Evolutionary conservation across 1,139 yeast species (phyloP).

Genomic region (Chernovozyma aurita): DNA sequence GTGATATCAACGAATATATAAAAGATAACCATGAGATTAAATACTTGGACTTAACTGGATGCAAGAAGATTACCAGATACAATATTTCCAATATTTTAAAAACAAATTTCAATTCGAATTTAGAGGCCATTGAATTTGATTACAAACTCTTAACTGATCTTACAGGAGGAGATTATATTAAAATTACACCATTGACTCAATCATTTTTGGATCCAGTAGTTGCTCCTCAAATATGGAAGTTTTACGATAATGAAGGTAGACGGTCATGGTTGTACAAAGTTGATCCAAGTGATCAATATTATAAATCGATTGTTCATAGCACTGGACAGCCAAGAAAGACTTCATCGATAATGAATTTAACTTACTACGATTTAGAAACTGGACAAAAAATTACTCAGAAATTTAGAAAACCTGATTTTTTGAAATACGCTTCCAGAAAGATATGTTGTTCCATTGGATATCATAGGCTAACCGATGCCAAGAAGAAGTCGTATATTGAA

Average conservation of each 20-base stretch:
- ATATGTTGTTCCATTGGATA: constrained; percentile 56
- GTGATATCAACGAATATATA: constrained; percentile 47
- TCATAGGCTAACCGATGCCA: constrained; percentile 34
- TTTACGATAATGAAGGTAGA: constrained; percentile 61
- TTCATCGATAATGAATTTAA: constrained; percentile 25
- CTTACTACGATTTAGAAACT: constrained; percentile 58
- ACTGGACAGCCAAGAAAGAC: constrained; percentile 2
- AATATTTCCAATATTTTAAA: constrained; percentile 25
- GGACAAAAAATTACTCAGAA: constrained; percentile 62
- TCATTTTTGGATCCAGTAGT: constrained; percentile 21
- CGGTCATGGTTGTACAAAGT: constrained; percentile 77
- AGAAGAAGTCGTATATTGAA: constrained; percentile 25
- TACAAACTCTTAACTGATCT: constrained; percentile 36
- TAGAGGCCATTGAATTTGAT: constrained; percentile 37
- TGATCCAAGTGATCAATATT: constrained; percentile 30
- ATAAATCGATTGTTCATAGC: constrained; percentile 25
- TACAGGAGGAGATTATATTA: constrained; percentile 33
- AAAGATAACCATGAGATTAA: constrained; percentile 21
- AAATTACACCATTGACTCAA: constrained; percentile 25
- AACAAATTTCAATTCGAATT: constrained; percentile 22
- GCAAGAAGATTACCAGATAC: constrained; percentile 27
- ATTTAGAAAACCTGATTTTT: constrained; percentile 52
- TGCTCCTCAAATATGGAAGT: constrained; percentile 45
- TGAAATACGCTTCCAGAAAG: constrained; percentile 61
- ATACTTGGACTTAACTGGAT: constrained; percentile 38